These are phyloP conservation scores for Penstemon eatonii DNA, from an alignment of 257 asterid genomes.

Conservation along the genomic window DNA sequence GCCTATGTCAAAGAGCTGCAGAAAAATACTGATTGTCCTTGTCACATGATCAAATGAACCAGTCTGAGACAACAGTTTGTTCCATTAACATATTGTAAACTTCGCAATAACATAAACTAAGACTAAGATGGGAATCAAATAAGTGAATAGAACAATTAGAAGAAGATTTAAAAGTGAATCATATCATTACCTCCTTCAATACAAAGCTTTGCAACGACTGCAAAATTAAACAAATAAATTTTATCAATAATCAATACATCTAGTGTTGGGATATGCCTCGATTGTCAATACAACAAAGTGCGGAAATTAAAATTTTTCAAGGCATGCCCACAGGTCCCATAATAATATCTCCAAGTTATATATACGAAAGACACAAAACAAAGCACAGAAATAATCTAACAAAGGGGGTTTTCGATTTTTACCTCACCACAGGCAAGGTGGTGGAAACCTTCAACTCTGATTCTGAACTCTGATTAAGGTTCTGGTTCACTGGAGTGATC, in stretches of 20 bases:
- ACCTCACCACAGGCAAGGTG: too few species aligned
- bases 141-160: conserved; percentile 11
- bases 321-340: too few species aligned
- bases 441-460: too few species aligned
- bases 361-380: too few species aligned
- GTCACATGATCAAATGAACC: conserved; percentile 98
- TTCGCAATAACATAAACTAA: conserved; percentile 11
- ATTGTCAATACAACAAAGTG: too few species aligned
- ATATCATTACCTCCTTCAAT: conserved; percentile 79
- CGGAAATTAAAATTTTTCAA: too few species aligned
- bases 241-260: conserved; percentile 29
- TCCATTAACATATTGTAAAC: conserved; percentile 26
- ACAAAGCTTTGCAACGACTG: conserved; percentile 98
- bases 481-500: too few species aligned
- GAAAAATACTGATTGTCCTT: conserved; percentile 83
- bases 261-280: too few species aligned
- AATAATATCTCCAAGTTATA: too few species aligned
- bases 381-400: too few species aligned
- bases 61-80: conserved; percentile 54
- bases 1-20: conserved; percentile 95
- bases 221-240: conserved; percentile 36
- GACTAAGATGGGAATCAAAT: conserved; percentile 12
- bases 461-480: too few species aligned
- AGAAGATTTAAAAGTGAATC: conserved; percentile 17
- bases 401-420: too few species aligned